A percentile compares a stretch with the other conserved stretches of the same genome.
These are phyloP conservation scores for Colletotrichum brevisporum DNA, from an alignment of 2,329 filamentous ascomycete genomes.

Conservation along the genomic window DNA sequence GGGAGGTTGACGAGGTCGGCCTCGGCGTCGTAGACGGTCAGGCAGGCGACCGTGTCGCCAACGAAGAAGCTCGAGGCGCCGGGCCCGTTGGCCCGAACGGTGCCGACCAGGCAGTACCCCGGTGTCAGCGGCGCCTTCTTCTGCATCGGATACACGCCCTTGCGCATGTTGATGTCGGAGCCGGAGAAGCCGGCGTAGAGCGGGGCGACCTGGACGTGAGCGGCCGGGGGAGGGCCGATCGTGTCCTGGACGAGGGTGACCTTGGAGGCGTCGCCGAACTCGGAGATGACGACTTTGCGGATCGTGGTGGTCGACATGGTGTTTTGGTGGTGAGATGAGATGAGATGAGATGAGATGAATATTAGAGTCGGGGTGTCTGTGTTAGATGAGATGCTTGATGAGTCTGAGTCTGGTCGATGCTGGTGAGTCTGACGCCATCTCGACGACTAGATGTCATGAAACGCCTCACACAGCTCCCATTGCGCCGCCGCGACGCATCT, in stretches of 20 bases:
- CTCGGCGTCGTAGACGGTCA: conserved; percentile 59
- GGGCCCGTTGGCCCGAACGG: conserved; percentile 55
- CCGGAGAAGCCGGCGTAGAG: conserved; percentile 64
- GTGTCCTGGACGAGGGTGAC: conserved; percentile 51
- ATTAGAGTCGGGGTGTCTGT: too few relatives aligned
- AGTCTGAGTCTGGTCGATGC: background rate
- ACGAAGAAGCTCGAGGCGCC: conserved; percentile 48
- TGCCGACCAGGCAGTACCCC: conserved; percentile 63
- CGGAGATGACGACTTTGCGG: conserved; percentile 61
- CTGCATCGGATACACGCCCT: conserved; percentile 62
- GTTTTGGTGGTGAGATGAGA: background rate
- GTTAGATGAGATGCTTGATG: background rate
- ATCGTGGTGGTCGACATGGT: conserved; percentile 45
- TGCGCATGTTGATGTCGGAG: conserved; percentile 64
- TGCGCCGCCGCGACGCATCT: conserved; percentile 4
- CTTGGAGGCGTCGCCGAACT: conserved; percentile 56
- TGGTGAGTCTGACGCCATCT: background rate
- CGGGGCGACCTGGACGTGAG: conserved; percentile 62
- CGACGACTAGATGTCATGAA: background rate
- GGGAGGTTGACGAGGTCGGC: conserved; percentile 61
- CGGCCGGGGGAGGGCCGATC: conserved; percentile 55
- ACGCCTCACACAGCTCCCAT: background rate
- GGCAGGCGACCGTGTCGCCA: conserved; percentile 52
- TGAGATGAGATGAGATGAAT: too few relatives aligned
- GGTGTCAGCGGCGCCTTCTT: conserved; percentile 61